Base-by-base conservation (phyloP, 805 yeast species). In the Cyberlindnera maclurae region DNA sequence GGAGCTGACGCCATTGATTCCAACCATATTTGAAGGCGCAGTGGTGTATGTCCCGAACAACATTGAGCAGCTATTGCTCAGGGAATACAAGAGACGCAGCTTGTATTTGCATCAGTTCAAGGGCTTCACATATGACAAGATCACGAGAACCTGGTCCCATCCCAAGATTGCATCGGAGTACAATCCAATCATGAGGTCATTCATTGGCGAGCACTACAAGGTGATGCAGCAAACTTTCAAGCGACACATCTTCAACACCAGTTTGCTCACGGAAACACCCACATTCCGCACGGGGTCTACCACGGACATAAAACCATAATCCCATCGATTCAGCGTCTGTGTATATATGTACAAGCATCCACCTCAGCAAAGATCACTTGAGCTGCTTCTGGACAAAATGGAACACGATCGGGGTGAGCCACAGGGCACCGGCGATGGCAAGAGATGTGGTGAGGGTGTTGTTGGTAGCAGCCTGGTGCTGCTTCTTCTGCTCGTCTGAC, bases 401-500 rank as follows among this genome's bases (percentile, higher is more conserved):
- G 59, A 64, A 60, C 36, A 73, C 59, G 29, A 79, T 71, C 48
- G 85, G 85, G 39, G 59, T 42, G 61, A 59, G 40, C 71, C 71
- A 82, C 54, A 82, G 69, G 16, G 78, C 77, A 44, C 79, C 74
- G 35, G 86, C 85, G 43, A 80, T 63, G 47, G 71, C 59, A 33
- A 76, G 78, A 17, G 89, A 85, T 34, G 70, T 64, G 50, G 64
- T 65, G 50, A 82, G 61, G 35, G 85, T 80, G 45, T 70, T 67
- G 52, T 68, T 65, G 38, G 85, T 77, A 50, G 70, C 72, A 53
- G 73, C 70, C 60, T 80, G 79, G 57, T 79, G 87, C 40, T 71
- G 57, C 56, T 72, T 78, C 67, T 75, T 79, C 61, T 79, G 79
- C 52, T 78, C 84, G 54, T 79, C 86, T 49, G 73, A 65, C 48